Base-by-base conservation (phyloP, 805 yeast genomes). In the Pichia exigua region DNA sequence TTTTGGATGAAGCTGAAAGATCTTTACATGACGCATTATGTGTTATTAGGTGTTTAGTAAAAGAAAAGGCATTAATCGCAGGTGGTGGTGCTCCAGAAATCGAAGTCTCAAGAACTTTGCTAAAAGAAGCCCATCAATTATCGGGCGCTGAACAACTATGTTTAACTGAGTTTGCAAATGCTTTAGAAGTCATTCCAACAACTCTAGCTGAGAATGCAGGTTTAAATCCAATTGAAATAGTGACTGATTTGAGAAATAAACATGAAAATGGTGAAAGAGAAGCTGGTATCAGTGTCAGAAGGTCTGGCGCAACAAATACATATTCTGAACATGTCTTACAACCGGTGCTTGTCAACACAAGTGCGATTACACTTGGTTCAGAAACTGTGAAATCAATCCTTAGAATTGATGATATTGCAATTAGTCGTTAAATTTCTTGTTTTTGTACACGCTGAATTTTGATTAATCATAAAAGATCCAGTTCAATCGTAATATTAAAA, bases 21-120 rank as follows among this genome's bases (percentile, higher is more conserved):
- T 91, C 98, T 3, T 74, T 94, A 57, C 99, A 94, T 64, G 99
- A 94, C 70, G 98, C 99, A 0, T 77, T 94, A 52, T 94, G 99
- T 77, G 99, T 92, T 51, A 76, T 85, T 56, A 73, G 95, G 66
- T 86, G 96, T 71, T 74, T 89, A 51, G 96, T 90, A 27, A 88
- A 89, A 65, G 89, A 87, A 66, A 85, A 79, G 64, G 96, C 91
- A 1, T 73, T 87, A 65, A 90, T 94, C 71, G 97, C 98, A 15
- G 99, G 99, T 61, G 99, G 99, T 57, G 99, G 98, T 62, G 98
- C 99, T 7, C 96, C 98, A 45, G 97, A 90, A 71, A 82, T 90
- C 58, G 97, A 91, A 73, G 83, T 88, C 9, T 81, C 96, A 12
- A 80, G 92, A 57, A 78, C 79, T 15, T 71, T 90, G 58, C 73